phyloP scores from a whole-genome alignment of 192 early-diverging fungal species.

The Gonapodya sp. region DNA sequence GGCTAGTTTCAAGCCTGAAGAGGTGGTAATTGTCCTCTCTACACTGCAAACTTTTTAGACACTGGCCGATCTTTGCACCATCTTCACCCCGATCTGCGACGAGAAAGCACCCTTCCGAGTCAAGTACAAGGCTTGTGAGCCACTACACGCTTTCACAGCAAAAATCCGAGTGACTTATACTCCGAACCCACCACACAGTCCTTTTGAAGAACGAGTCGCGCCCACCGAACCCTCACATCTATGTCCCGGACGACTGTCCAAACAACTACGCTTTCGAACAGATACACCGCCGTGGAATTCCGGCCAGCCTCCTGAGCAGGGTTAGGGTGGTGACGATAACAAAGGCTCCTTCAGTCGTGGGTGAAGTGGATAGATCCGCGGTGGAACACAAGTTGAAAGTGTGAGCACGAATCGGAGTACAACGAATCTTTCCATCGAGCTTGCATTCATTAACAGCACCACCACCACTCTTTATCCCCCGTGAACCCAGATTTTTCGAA shows the following conservation, averaged over 20 bases:
- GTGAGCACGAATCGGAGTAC: too few species aligned
- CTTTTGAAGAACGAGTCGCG: not conserved
- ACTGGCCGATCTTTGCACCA: not conserved
- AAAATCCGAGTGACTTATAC: not conserved
- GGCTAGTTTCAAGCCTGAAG: not conserved
- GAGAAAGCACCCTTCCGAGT: not conserved
- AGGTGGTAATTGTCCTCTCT: too few species aligned
- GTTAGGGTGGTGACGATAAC: not conserved
- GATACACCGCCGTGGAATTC: not conserved
- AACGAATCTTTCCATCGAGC: too few species aligned
- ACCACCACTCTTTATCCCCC: not conserved
- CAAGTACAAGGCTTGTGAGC: not conserved
- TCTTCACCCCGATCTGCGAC: not conserved
- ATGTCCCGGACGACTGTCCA: not conserved
- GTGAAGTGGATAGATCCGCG: not conserved
- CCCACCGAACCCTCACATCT: not conserved
- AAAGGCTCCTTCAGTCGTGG: not conserved
- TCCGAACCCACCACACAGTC: not conserved
- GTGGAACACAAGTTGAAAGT: slow-evolving; percentile 2
- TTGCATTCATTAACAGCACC: not conserved
- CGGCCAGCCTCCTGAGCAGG: not conserved
- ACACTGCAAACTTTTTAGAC: not conserved
- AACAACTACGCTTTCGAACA: not conserved
- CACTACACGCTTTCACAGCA: not conserved
- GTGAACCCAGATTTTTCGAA: not conserved